Conservation (phyloP, 2,329 filamentous ascomycete genomes). For the Pseudogymnoascus sp. region DNA sequence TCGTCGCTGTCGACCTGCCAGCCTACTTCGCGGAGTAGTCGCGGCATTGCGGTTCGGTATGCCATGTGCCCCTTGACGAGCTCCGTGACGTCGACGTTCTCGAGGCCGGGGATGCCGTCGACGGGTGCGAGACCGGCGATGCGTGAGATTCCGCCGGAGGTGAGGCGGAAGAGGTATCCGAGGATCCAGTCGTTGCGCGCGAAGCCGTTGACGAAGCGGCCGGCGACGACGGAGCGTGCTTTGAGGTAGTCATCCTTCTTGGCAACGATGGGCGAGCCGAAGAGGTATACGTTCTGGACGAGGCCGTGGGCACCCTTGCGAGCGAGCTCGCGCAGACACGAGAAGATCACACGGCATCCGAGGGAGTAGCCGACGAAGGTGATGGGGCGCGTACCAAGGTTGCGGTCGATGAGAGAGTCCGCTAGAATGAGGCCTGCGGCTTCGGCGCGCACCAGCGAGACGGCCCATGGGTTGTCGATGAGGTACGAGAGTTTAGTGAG, state of each 20-base stretch:
- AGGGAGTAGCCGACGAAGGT: conserved; percentile 94
- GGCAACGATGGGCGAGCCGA: conserved; percentile 84
- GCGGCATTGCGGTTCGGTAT: conserved; percentile 87
- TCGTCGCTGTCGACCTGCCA: conserved; percentile 91
- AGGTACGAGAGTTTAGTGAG: conserved; percentile 90
- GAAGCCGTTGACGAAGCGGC: conserved; percentile 92
- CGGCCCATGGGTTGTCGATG: conserved; percentile 97
- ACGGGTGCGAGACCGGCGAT: conserved; percentile 77
- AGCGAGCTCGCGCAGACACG: conserved; percentile 79
- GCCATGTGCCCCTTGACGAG: conserved; percentile 91
- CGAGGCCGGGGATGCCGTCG: conserved; percentile 67
- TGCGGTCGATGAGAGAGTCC: conserved; percentile 86
- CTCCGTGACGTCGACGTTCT: conserved; percentile 83
- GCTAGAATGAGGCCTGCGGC: conserved; percentile 85
- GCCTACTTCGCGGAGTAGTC: conserved; percentile 74
- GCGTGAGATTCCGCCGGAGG: conserved; percentile 80
- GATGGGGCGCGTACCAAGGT: conserved; percentile 81
- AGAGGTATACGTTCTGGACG: conserved; percentile 90
- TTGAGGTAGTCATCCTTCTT: conserved; percentile 84
- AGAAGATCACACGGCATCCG: conserved; percentile 85
- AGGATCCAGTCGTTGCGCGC: conserved; percentile 96
- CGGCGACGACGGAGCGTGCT: conserved; percentile 74
- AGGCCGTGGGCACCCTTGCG: conserved; percentile 76
- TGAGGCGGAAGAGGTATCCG: conserved; percentile 90
- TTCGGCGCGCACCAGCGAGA: conserved; percentile 86